These are phyloP conservation scores for Scheffersomyces illinoinensis DNA, from an alignment of 1,139 yeast genomes.

Conservation along the genomic window DNA sequence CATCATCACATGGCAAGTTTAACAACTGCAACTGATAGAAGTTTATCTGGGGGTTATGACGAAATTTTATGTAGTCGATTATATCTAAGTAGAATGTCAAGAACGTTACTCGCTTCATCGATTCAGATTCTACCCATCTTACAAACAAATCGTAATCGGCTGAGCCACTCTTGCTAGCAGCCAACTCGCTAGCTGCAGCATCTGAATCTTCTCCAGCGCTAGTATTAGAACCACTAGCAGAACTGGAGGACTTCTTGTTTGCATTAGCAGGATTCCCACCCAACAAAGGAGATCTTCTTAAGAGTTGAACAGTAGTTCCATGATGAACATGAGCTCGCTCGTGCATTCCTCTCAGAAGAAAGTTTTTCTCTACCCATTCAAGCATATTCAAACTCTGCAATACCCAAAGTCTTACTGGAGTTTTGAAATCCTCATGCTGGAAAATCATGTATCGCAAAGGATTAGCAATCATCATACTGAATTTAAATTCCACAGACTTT, in stretches of 20 bases:
- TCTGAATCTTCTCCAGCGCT: slow-evolving; percentile 36
- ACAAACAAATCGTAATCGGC: slow-evolving; percentile 33
- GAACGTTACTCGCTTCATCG: slow-evolving; percentile 73
- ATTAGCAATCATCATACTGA: slow-evolving; percentile 43
- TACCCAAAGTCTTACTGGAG: slow-evolving; percentile 64
- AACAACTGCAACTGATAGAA: slow-evolving; percentile 74
- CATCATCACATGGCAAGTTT: slow-evolving; percentile 75
- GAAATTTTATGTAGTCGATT: slow-evolving; percentile 76
- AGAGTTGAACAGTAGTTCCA: slow-evolving; percentile 71
- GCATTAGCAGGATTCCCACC: slow-evolving; percentile 61
- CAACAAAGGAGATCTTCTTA: slow-evolving; percentile 71
- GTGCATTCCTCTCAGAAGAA: slow-evolving; percentile 57
- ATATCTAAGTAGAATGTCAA: slow-evolving; percentile 81
- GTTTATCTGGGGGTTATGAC: slow-evolving; percentile 68
- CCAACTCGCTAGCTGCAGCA: slow-evolving; percentile 17
- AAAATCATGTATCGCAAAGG: slow-evolving; percentile 67
- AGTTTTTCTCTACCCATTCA: slow-evolving; percentile 69
- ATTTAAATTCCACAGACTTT: slow-evolving; percentile 26
- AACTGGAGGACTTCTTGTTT: slow-evolving; percentile 15
- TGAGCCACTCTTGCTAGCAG: slow-evolving; percentile 15
- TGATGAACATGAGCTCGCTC: slow-evolving; percentile 79
- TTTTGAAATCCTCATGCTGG: slow-evolving; percentile 57
- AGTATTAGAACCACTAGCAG: slow-evolving; percentile 22
- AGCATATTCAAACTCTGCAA: slow-evolving; percentile 62
- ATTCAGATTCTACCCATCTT: slow-evolving; percentile 77